Evolutionary conservation across 1,284 basidiomycete species (phyloP), one percentile per base, ranked within the genome.

Genomic region (Microbotryum lychnidis-dioicae): DNA sequence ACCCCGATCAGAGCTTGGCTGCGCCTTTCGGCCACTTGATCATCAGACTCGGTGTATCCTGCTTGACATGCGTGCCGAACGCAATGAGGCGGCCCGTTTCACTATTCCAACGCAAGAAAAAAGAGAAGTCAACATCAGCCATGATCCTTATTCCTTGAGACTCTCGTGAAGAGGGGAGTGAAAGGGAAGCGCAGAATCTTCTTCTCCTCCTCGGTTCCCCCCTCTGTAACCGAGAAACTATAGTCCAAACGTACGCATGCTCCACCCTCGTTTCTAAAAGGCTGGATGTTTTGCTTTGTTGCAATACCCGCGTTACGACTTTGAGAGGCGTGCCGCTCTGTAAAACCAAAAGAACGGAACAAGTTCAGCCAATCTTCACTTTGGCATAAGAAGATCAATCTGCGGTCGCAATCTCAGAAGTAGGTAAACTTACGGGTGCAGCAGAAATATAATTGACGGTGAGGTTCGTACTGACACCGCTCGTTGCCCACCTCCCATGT

Each of bases 1-100:
- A 12, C 37, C 37, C 37, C 37, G 12, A 12, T 42, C 37, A 42
- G 37, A 42, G 37, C 37, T 42, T 42, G 37, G 37, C 37, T 6
- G 14, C 4, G 14, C 37, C 37, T 42, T 42, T 16, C 4, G 37
- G 16, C 37, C 37, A 42, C 37, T 18, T 42, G 37, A 16, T 42
- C 37, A 42, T 42, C 37, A 42, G 16, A 42, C 37, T 31, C 23
- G 59, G 55, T 27, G 53, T 59, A 37, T 67, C 65, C n/a, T 61
- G 60, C 53, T 67, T 67, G 31, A 56, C 58, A 48, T 67, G 65
- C 31, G 62, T 62, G 1, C 53, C 65, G 8, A 62, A 31, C 21
- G 57, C 59, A 1, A 67, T n/a, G 2, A 67, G 57, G 53, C 58
- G 56, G 3, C 58, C 63, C 8, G 60, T 60, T 3, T 31, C 54